Evolutionary conservation across 345 rosid genomes (phyloP).

Genomic region (Sisymbrium irio): DNA sequence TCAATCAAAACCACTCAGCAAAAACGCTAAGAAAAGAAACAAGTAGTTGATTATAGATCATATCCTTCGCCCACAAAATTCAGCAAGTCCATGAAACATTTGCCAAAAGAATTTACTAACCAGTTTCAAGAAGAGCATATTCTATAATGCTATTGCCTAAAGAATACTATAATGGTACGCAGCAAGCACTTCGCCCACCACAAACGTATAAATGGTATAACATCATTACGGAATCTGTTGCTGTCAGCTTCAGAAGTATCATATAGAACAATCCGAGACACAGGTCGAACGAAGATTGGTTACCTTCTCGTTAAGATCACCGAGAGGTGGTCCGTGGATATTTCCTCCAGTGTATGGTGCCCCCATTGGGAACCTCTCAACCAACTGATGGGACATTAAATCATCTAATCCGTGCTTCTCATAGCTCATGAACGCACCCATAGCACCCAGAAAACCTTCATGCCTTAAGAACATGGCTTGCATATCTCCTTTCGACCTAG

Average conservation of each 20-base stretch:
- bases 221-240: background rate
- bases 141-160: background rate
- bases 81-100: background rate
- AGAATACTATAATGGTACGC: background rate
- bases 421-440: conserved; percentile 99
- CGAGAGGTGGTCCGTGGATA: conserved; percentile 96
- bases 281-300: conserved; percentile 4
- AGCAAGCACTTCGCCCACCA: background rate
- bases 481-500: conserved; percentile 90
- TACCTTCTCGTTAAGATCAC: conserved; percentile 96
- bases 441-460: conserved; percentile 96
- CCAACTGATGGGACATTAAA: conserved; percentile 96
- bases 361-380: conserved; percentile 99
- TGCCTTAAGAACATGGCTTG: conserved; percentile 98
- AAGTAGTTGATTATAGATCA: background rate
- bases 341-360: conserved; percentile 98
- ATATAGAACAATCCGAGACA: background rate
- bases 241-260: conserved; percentile 3
- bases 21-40: background rate
- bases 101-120: background rate
- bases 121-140: conserved; percentile 15
- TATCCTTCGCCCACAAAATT: background rate
- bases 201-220: conserved; percentile 1
- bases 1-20: background rate
- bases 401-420: conserved; percentile 98